phyloP scores from a whole-genome alignment of 345 rosid species.

The Atalantia buxifolia region DNA sequence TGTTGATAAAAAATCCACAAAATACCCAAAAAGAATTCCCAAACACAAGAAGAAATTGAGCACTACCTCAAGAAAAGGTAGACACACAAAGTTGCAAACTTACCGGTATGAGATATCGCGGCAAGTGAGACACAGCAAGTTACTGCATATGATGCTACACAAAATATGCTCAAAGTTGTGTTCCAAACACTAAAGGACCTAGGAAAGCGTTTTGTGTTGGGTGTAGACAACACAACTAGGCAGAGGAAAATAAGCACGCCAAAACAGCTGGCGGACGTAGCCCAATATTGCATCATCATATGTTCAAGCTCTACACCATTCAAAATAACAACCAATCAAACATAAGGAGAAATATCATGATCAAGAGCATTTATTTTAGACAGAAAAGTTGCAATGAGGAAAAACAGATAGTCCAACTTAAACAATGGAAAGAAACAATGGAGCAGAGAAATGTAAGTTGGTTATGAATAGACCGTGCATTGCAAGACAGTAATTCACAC shows the following conservation, averaged over 20 bases:
- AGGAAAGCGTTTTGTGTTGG: slow-evolving; percentile 12
- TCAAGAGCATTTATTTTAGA: not conserved
- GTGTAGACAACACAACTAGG: slow-evolving; percentile 28
- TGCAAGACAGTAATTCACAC: not conserved
- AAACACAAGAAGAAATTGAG: not conserved
- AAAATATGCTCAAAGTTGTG: slow-evolving; percentile 42
- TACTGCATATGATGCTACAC: slow-evolving; percentile 41
- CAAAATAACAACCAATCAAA: slow-evolving; percentile 9
- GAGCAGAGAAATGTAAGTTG: not conserved
- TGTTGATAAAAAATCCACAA: not conserved
- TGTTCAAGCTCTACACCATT: slow-evolving; percentile 52
- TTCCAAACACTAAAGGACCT: slow-evolving; percentile 33
- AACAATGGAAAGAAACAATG: not conserved
- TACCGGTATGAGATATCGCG: slow-evolving; percentile 55
- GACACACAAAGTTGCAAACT: not conserved
- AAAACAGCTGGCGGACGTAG: slow-evolving; percentile 58
- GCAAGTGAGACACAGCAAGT: slow-evolving; percentile 53
- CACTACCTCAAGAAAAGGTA: not conserved
- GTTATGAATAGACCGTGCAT: not conserved
- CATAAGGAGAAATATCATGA: not conserved
- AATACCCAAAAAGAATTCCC: not conserved
- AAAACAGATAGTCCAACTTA: not conserved
- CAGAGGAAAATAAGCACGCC: slow-evolving; percentile 63
- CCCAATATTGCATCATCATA: slow-evolving; percentile 80
- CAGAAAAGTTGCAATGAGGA: not conserved